phyloP scores from a whole-genome alignment of 192 early-diverging fungal species.

The Backusella parvicylindrica region DNA sequence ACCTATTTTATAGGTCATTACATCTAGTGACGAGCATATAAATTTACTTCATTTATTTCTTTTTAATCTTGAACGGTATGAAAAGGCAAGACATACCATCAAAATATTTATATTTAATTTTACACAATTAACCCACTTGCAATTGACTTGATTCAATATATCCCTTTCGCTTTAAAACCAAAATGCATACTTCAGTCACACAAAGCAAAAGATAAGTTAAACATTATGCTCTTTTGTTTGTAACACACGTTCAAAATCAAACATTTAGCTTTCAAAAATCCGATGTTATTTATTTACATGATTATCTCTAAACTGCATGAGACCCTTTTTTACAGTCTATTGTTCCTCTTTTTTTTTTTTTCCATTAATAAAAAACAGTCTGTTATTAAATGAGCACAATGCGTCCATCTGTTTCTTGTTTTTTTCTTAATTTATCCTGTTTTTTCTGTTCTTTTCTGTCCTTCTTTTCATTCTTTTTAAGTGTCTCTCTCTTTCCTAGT shows the following conservation, averaged over 20 bases:
- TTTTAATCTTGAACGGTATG: too few relatives aligned
- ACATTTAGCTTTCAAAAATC: not conserved
- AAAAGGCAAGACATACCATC: too few relatives aligned
- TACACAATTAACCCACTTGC: not conserved
- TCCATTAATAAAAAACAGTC: not conserved
- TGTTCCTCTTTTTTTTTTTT: not conserved
- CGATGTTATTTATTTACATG: not conserved
- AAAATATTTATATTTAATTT: too few relatives aligned
- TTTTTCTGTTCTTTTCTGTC: not conserved
- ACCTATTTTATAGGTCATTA: too few relatives aligned
- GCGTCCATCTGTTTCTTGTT: not conserved
- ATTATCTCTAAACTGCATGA: not conserved
- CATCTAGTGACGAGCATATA: too few relatives aligned
- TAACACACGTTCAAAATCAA: not conserved
- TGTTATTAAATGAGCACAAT: not conserved
- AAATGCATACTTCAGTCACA: not conserved
- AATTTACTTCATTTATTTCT: too few relatives aligned
- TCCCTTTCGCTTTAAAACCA: not conserved
- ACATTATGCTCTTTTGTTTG: not conserved
- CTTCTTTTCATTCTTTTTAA: not conserved
- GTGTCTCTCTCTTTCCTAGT: constrained; percentile 2
- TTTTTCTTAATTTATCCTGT: not conserved
- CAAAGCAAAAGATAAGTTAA: not conserved
- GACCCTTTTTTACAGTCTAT: not conserved
- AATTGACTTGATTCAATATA: not conserved